phyloP scores from a whole-genome alignment of 768 basidiomycete species.

The Kwoniella dejecticola region DNA sequence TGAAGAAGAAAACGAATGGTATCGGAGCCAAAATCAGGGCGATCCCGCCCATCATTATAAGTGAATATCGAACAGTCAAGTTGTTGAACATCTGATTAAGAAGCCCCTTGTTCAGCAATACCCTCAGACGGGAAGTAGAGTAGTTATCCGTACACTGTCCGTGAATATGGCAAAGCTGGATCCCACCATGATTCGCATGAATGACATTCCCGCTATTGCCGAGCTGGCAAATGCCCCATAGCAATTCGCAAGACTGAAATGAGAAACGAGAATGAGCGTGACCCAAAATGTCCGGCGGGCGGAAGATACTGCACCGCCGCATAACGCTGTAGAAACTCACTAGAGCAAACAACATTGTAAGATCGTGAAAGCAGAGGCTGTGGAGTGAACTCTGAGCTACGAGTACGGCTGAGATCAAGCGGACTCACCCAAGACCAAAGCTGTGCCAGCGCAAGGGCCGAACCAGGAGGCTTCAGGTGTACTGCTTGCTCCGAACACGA shows the following conservation, averaged over 20 bases:
- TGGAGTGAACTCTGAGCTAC: not conserved
- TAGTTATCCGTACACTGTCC: not conserved
- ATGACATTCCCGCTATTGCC: slow-evolving; percentile 68
- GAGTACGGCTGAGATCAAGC: not conserved
- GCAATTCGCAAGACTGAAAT: slow-evolving; percentile 62
- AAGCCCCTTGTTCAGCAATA: not conserved
- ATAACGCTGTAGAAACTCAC: slow-evolving; percentile 22
- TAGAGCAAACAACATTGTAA: slow-evolving; percentile 58
- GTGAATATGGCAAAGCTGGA: slow-evolving; percentile 64
- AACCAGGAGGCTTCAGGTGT: slow-evolving; percentile 65
- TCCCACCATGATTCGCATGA: slow-evolving; percentile 59
- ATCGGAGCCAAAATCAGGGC: slow-evolving; percentile 65
- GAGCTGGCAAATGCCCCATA: slow-evolving; percentile 66
- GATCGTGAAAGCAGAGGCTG: slow-evolving; percentile 17
- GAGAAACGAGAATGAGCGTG: not conserved
- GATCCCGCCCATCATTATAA: slow-evolving; percentile 56
- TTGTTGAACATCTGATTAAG: slow-evolving; percentile 60
- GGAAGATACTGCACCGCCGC: too few relatives aligned
- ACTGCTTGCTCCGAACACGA: slow-evolving; percentile 73
- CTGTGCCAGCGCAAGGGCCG: slow-evolving; percentile 63
- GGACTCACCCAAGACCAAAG: slow-evolving; percentile 57
- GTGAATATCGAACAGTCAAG: slow-evolving; percentile 64
- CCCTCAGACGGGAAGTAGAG: not conserved
- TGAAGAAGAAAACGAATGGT: slow-evolving; percentile 50
- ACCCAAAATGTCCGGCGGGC: too few relatives aligned